Evolutionary conservation across 768 basidiomycete species (phyloP).

Genomic region (Boletus barrowsii): DNA sequence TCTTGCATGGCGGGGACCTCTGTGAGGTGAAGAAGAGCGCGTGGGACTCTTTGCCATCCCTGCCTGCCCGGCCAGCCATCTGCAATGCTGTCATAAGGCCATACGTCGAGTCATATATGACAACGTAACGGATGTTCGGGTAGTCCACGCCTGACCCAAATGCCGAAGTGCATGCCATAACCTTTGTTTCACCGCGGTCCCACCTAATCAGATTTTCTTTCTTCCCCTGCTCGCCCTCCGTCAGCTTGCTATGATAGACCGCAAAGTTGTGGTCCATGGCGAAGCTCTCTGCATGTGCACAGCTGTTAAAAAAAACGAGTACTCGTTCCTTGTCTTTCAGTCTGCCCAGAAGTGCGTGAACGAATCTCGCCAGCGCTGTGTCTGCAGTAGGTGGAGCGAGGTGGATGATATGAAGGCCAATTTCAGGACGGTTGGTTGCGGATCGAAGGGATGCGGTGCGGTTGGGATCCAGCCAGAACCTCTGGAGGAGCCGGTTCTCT

Average conservation of each 20-base stretch:
- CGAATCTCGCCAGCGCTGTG: background rate
- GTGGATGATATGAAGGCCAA: background rate
- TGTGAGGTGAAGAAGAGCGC: background rate
- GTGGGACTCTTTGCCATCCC: background rate
- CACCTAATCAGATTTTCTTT: background rate
- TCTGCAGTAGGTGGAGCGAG: background rate
- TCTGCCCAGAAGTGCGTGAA: background rate
- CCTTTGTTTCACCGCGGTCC: background rate
- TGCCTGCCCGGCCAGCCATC: background rate
- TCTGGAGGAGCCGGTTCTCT: background rate
- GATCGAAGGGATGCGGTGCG: background rate
- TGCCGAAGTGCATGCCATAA: conserved; percentile 1
- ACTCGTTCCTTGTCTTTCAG: background rate
- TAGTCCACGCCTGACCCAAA: background rate
- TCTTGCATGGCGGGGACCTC: background rate
- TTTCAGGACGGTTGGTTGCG: background rate
- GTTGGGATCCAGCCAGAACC: background rate
- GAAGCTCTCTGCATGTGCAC: background rate
- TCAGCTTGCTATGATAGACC: background rate
- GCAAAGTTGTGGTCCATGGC: background rate
- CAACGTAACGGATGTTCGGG: background rate
- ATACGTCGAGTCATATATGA: background rate
- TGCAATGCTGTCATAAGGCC: background rate
- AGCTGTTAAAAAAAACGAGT: background rate
- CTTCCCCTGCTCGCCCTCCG: background rate